Evolutionary conservation across 352 stramenopile genomes (phyloP).

Genomic region (Pythium utonaiense): DNA sequence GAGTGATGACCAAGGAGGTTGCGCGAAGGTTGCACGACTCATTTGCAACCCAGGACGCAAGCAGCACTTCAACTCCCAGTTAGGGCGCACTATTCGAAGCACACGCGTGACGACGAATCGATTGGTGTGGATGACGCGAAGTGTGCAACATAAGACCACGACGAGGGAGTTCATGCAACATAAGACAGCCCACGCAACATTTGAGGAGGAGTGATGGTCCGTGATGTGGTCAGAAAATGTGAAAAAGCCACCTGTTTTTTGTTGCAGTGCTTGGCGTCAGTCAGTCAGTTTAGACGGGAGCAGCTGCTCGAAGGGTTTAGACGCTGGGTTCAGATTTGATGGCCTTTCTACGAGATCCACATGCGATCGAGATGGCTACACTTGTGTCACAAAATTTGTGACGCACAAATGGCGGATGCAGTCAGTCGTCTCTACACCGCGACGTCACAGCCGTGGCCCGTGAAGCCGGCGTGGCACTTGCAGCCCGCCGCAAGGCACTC

Average conservation of each 20-base stretch:
- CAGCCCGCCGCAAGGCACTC: conserved; percentile 15
- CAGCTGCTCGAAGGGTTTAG: background rate
- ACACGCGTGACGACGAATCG: background rate
- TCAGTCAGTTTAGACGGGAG: conserved; percentile 2
- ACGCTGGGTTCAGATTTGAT: background rate
- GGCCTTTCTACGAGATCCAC: background rate
- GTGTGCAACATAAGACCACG: background rate
- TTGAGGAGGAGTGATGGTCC: background rate
- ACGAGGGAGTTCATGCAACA: background rate
- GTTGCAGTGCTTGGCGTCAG: background rate
- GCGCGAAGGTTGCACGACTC: conserved; percentile 22
- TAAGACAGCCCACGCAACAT: background rate
- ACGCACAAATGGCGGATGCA: background rate
- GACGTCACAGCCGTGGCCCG: conserved; percentile 1
- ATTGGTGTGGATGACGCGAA: background rate
- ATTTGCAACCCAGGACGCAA: background rate
- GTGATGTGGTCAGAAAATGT: background rate
- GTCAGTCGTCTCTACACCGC: background rate
- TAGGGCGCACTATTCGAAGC: background rate
- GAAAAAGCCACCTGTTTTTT: conserved; percentile 1
- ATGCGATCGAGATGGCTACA: background rate
- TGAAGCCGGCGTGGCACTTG: conserved; percentile 1
- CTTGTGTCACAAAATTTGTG: background rate
- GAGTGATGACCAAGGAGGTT: conserved; percentile 1
- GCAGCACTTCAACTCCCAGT: conserved; percentile 18